Evolutionary conservation across 1,139 yeast species (phyloP), one percentile per base, ranked within the genome.

Genomic region (Torulaspora globosa): DNA sequence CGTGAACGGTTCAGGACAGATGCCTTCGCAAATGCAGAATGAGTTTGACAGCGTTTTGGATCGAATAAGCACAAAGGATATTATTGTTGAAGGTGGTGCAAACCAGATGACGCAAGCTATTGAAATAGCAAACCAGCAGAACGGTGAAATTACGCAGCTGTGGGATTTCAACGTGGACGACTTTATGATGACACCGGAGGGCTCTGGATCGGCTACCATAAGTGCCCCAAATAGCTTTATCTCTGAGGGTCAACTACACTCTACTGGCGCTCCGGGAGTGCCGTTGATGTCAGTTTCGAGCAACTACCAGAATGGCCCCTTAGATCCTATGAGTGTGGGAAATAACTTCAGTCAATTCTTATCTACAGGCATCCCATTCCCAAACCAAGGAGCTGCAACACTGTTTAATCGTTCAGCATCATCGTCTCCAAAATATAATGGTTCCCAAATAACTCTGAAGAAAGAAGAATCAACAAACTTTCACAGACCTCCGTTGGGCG

Each of bases 141-240:
- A 64, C 45, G 68, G 69, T 56, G 69, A 65, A 49, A 64, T 65
- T 50, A 68, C 67, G 2, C 66, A 63, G 19, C 49, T 65, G 14
- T 65, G 68, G 68, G 63, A 63, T 47, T 65, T 65, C 40, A 64
- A 60, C 34, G 60, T 64, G 5, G 68, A 64, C 39, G 58, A 58
- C 15, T 56, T 64, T 33, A 62, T 61, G 54, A 61, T 64, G 61
- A 63, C 67, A 7, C 68, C 69, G 10, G 54, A 56, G 32, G 56
- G 54, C 26, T 60, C 67, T n/a, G 57, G 64, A 40, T 62, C 67
- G 3, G 67, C 68, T 1, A 62, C 68, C 1, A 62, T 65, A 6
- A 62, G 67, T 49, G 68, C 67, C 5, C 67, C 68, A 15, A 63
- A 59, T 34, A 63, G 67, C 44, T 57, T 50, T 39, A 57, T 49